Evolutionary conservation across 495 filamentous ascomycete species (phyloP), one percentile per base, ranked within the genome.

Genomic region (Xylaria grammica): DNA sequence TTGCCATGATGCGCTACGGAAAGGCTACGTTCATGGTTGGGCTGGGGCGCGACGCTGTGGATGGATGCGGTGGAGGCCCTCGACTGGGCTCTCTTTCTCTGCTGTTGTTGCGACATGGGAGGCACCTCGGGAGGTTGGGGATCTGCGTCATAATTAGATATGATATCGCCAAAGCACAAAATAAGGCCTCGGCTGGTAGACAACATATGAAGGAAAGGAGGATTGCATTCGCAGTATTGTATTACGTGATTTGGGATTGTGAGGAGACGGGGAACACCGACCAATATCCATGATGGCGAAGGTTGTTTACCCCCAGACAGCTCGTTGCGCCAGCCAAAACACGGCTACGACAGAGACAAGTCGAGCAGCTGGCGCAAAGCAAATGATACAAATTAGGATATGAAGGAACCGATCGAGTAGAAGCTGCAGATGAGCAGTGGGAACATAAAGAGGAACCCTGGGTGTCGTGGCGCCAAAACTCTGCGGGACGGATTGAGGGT

Each of bases 31-130:
- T 91, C 87, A 29, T 90, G 79, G 44, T 84, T 84, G 49, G 89
- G 83, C 66, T 90, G 90, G 34, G 88, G 90, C 7, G 84, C 81
- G 70, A 81, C 84, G 66, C 88, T 93, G 65, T 89, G 90, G 15
- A 88, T 85, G 56, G 91, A 94, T n/a, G 91, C 87, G 4, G 92
- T 95, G 48, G 93, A 97, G 42, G 90, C 92, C 77, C 91, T 82
- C 30, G 93, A 97, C 34, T 86, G 81, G 57, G 90, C 85, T 48
- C 91, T 85, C 71, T 86, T 89, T 69, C 82, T 83, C 62, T 86
- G 67, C 22, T 68, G 55, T 17, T 69, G 67, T 34, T 70, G 72
- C 65, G 72, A 63, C 72, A 72, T 72, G 38, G 69, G 62, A 63
- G 52, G 48, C 26, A 32, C 45, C 20, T 70, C 69, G 7, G 65